Conservation (phyloP, 1,139 yeast genomes). For the Scheffersomyces cryptocercus region DNA sequence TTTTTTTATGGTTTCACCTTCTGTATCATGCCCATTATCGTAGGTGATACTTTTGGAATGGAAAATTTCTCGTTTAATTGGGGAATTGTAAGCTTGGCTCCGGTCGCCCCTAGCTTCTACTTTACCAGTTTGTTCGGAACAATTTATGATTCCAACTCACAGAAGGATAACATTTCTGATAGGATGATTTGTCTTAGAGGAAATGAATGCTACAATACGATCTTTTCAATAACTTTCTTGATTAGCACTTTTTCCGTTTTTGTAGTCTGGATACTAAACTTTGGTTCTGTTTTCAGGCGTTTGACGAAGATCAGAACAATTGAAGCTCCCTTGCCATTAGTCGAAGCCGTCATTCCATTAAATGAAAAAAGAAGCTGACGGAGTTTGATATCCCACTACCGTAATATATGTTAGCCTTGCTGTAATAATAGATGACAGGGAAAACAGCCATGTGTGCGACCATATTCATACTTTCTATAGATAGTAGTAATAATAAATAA, state of each 20-base stretch:
- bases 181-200: constrained; percentile 36
- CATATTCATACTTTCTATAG: too few species aligned
- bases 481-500: too few species aligned
- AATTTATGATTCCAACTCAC: constrained; percentile 48
- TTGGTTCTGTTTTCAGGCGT: constrained; percentile 11
- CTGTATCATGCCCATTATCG: constrained; percentile 58
- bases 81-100: constrained; percentile 58
- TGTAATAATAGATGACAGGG: too few species aligned
- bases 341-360: neutral
- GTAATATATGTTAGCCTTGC: too few species aligned
- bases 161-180: constrained; percentile 1
- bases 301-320: neutral
- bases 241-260: constrained; percentile 27
- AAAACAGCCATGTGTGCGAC: too few species aligned
- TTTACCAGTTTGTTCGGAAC: constrained; percentile 54
- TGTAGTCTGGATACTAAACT: constrained; percentile 27
- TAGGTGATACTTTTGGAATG: constrained; percentile 60
- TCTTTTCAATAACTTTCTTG: constrained; percentile 37
- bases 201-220: constrained; percentile 42
- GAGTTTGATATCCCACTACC: too few species aligned
- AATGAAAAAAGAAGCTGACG: neutral
- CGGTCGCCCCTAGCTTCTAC: constrained; percentile 51
- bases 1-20: constrained; percentile 59
- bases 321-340: neutral
- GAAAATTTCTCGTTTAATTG: constrained; percentile 55